phyloP scores from a whole-genome alignment of 2,329 filamentous ascomycete species.

The Whalleya microplaca region DNA sequence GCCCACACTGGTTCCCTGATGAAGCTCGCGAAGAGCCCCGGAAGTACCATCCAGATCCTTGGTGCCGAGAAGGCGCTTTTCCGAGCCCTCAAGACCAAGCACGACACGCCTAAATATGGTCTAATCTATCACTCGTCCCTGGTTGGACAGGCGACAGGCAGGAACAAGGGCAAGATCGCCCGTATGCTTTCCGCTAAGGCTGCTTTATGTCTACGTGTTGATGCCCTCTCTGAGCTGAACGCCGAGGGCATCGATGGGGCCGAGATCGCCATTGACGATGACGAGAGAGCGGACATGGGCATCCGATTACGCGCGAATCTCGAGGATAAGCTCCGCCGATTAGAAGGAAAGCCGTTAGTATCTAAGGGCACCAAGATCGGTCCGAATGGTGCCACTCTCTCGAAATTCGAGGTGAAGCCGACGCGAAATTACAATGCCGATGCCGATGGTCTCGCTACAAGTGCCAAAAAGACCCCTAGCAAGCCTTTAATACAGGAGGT shows the following conservation, averaged over 20 bases:
- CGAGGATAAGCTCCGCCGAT: slow-evolving; percentile 72
- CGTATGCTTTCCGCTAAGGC: slow-evolving; percentile 95
- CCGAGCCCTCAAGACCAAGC: slow-evolving; percentile 97
- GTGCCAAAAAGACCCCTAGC: slow-evolving; percentile 40
- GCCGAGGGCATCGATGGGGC: slow-evolving; percentile 60
- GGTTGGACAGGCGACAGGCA: slow-evolving; percentile 94
- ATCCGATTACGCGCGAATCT: slow-evolving; percentile 72
- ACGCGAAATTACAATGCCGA: slow-evolving; percentile 93
- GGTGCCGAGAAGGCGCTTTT: slow-evolving; percentile 99
- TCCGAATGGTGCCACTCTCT: slow-evolving; percentile 69
- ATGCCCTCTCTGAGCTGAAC: slow-evolving; percentile 81
- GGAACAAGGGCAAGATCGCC: slow-evolving; percentile 99
- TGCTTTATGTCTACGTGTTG: slow-evolving; percentile 88
- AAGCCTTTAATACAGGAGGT: slow-evolving; percentile 45
- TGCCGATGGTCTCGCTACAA: slow-evolving; percentile 75
- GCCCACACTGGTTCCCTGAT: slow-evolving; percentile 92
- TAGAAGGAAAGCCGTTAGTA: slow-evolving; percentile 90
- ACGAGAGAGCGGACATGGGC: slow-evolving; percentile 84
- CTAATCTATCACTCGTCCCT: slow-evolving; percentile 90
- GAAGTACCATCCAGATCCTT: slow-evolving; percentile 95
- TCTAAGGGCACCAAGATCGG: slow-evolving; percentile 75
- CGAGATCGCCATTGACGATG: slow-evolving; percentile 72
- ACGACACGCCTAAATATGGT: slow-evolving; percentile 98
- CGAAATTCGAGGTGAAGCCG: slow-evolving; percentile 92
- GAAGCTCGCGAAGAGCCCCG: slow-evolving; percentile 92